Evolutionary conservation across 441 rosid species (phyloP), one percentile per base, ranked within the genome.

Genomic region (Francoa sonchifolia): DNA sequence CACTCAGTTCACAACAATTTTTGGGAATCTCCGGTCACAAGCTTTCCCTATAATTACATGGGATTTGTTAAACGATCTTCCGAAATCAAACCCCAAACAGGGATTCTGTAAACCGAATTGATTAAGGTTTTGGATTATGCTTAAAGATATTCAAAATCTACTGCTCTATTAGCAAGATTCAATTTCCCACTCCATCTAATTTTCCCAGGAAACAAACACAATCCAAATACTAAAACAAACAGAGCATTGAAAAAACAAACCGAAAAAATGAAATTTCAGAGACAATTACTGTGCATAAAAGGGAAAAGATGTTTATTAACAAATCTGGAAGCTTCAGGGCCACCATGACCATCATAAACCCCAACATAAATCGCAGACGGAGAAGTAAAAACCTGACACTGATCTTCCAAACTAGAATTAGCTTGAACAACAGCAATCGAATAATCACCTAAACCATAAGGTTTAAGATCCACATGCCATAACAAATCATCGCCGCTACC

Each of bases 401-500:
- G 96, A 51, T 86, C 96, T 39, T 86, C 96, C 0, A 86, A 50
- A 20, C 61, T 57, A 1, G 79, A 60, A 56, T 86, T 86, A 0
- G 94, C 96, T 44, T 86, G 96, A 19, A 82, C 85, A 4, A 82
- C 96, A 1, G 94, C 94, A 48, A 86, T 82, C 57, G 96, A 86
- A 58, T 66, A 82, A 50, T 86, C 94, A 2, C 96, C 96, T 1
- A 69, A 61, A 16, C 92, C 88, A 15, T 86, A 85, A 0, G 76
- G 76, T 39, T 61, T 77, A 59, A 82, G 67, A 32, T 82, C 94
- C 33, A 79, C 35, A 37, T 86, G 88, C 96, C 94, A 86, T 29
- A 86, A 36, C 50, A 82, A 43, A 53, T 75, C 96, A n/a, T 79
- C 70, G 25, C 72, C 67, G 1, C 60, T 47, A 0, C 61, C 73